Base-by-base conservation (phyloP, 2,329 filamentous ascomycete genomes). In the Thyridium curvatum region DNA sequence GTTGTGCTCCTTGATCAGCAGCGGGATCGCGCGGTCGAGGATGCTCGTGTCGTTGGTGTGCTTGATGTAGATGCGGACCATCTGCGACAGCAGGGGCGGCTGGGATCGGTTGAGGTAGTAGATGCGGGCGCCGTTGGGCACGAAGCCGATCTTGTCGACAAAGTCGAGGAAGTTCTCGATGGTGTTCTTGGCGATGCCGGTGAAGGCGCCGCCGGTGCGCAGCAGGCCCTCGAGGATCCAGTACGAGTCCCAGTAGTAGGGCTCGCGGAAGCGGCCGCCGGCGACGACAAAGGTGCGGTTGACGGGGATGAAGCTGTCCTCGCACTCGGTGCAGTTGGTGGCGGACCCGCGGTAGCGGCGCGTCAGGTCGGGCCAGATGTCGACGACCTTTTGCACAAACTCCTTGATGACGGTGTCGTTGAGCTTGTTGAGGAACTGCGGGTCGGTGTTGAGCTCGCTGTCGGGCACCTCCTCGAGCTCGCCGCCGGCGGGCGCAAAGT, bases 181-280 rank as follows among this genome's bases (percentile, higher is more conserved):
- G 21, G 77, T 81, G 56, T 84, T 82, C 52, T 68, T 70, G 4
- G 79, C 74, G 43, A 84, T 81, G 28, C 74, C 58, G 7, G 72
- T 72, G 45, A 83, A 84, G 33, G 71, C 71, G 30, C 80, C 81
- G 13, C 77, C 71, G 0, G 79, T 84, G 34, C 80, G 71, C 28
- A 84, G 59, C 17, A 85, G 65, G 17, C 81, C 81, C 58, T 82
- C 74, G 34, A 84, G 49, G 35, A 84, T 81, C 79, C 77, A 83
- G 61, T 74, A 84, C 26, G 77, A 79, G 55, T 84, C 79, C 80
- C 80, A 84, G 56, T 84, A 84, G 53, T 84, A 85, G 2, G 77
- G 71, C 57, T 85, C 81, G 28, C 80, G 68, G 64, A 85, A 85
- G 21, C 81, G 76, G n/a, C 81, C 80, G 12, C 80, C 80, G 4